A percentile compares a stretch with the other conserved stretches of the same genome.
These are phyloP conservation scores for Brachypodium distachyon DNA, from an alignment of 202 grass and related monocot genomes.

Conservation along the genomic window DNA sequence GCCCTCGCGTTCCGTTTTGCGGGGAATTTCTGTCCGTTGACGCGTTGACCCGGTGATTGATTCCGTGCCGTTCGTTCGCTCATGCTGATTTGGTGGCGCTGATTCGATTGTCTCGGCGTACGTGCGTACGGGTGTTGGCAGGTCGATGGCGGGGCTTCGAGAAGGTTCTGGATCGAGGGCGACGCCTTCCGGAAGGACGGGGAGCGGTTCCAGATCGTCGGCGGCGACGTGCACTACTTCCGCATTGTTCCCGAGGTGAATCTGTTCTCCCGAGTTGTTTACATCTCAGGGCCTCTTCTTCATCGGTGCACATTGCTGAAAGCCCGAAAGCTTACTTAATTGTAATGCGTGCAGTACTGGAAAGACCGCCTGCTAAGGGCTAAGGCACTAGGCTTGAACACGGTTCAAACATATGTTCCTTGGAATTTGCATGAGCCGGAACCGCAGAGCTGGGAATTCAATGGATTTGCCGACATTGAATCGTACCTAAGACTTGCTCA, in stretches of 20 bases:
- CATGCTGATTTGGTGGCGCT: not conserved
- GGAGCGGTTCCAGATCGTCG: constrained; percentile 70
- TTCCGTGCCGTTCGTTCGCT: not conserved
- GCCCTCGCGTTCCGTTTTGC: not conserved
- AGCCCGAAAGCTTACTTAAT: constrained; percentile 7
- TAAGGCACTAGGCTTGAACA: constrained; percentile 85
- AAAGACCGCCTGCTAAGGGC: constrained; percentile 87
- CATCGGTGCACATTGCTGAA: no score
- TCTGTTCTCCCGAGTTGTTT: not conserved
- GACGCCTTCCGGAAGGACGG: constrained; percentile 81
- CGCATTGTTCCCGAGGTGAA: constrained; percentile 85
- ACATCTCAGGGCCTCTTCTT: no score
- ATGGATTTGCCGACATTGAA: constrained; percentile 58
- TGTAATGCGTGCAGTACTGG: constrained; percentile 66
- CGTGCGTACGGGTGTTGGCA: not conserved
- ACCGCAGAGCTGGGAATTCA: constrained; percentile 57
- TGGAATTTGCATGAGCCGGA: constrained; percentile 96
- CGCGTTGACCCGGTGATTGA: not conserved
- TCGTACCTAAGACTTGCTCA: constrained; percentile 85
- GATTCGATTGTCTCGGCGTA: not conserved
- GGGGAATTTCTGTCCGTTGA: not conserved
- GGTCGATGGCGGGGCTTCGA: constrained; percentile 9
- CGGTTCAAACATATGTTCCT: constrained; percentile 93
- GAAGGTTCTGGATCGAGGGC: constrained; percentile 70
- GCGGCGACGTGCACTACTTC: constrained; percentile 90